A percentile compares a stretch with the other conserved stretches of the same genome.
These are phyloP conservation scores for Penicillium canariense DNA, from an alignment of 495 filamentous ascomycete genomes.

Conservation along the genomic window DNA sequence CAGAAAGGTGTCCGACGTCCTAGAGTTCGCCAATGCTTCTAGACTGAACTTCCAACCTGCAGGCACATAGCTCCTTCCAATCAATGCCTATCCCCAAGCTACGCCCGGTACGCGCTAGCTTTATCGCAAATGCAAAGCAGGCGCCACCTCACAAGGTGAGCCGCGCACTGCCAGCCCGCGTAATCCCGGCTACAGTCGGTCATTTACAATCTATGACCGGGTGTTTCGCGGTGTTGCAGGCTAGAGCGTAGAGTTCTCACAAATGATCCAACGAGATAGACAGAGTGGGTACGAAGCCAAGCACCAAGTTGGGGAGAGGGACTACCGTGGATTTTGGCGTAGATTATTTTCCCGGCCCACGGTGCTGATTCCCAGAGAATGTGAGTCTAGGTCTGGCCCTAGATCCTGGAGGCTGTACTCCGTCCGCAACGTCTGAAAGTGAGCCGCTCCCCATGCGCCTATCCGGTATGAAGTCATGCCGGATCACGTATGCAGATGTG, in stretches of 20 bases:
- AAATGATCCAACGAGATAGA: not conserved
- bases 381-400: no score
- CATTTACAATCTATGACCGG: not conserved
- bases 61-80: slow-evolving; percentile 1
- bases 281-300: not conserved
- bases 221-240: not conserved
- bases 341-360: no score
- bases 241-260: not conserved
- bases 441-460: not conserved
- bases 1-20: not conserved
- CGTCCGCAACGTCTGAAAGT: no score
- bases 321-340: not conserved
- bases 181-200: not conserved
- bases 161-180: not conserved
- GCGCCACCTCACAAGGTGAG: not conserved
- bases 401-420: no score
- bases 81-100: not conserved
- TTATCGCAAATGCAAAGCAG: not conserved
- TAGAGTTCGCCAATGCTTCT: not conserved
- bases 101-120: not conserved
- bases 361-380: no score
- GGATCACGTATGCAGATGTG: not conserved
- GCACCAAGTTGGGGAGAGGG: not conserved
- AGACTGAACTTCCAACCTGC: not conserved
- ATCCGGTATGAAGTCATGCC: not conserved